Evolutionary conservation across 495 filamentous ascomycete species (phyloP).

Genomic region (Neurospora intermedia): DNA sequence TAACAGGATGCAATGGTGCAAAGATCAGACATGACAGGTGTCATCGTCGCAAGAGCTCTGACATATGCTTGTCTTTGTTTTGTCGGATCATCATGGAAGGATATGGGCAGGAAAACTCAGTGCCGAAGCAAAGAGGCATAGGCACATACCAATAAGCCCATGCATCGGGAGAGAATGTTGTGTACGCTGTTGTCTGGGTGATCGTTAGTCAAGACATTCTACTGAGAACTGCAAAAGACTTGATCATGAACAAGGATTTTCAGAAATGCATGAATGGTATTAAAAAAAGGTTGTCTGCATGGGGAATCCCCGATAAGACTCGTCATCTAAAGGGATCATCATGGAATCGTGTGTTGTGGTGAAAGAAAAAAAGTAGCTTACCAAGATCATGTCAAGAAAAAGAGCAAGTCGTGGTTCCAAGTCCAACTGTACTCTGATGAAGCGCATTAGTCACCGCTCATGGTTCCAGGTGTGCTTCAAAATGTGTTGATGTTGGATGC

Average conservation of each 20-base stretch:
- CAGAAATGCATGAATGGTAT: slow-evolving; percentile 78
- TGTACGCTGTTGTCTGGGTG: not conserved
- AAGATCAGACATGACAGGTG: slow-evolving; percentile 32
- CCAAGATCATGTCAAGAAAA: not conserved
- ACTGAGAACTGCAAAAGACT: not conserved
- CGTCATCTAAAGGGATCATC: slow-evolving; percentile 77
- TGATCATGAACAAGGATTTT: slow-evolving; percentile 16
- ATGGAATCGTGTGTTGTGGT: slow-evolving; percentile 21
- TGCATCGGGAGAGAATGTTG: not conserved
- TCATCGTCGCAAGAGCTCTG: slow-evolving; percentile 63
- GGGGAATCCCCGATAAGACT: slow-evolving; percentile 74
- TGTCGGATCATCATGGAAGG: slow-evolving; percentile 53
- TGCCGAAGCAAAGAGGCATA: not conserved
- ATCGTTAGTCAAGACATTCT: not conserved
- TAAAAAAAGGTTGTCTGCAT: slow-evolving; percentile 59
- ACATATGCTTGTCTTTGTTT: slow-evolving; percentile 81
- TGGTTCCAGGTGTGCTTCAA: slow-evolving; percentile 9
- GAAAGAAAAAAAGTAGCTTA: slow-evolving; percentile 4
- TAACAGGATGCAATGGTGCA: slow-evolving; percentile 18
- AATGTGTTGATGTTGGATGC: slow-evolving; percentile 11
- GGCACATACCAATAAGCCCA: slow-evolving; percentile 10
- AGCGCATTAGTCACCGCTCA: not conserved
- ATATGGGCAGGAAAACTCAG: slow-evolving; percentile 1
- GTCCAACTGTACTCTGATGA: not conserved
- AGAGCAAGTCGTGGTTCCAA: not conserved